Percentiles rank a stretch among this genome's conserved stretches.
Conservation (phyloP, 352 stramenopile genomes). For the Thraustotheca clavata region DNA sequence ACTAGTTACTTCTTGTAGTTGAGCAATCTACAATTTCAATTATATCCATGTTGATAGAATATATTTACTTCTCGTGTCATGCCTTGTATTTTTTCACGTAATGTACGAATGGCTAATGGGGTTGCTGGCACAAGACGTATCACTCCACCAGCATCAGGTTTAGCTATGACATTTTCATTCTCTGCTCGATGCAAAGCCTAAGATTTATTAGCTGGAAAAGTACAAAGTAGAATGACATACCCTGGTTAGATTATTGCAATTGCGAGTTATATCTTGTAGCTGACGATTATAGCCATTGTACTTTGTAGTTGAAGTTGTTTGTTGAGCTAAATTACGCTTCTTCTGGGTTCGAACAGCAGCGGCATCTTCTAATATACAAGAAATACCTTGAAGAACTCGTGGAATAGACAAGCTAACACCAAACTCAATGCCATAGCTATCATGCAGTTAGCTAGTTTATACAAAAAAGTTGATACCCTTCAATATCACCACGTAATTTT, state of each 20-base stretch:
- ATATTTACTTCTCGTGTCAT: constrained; percentile 6
- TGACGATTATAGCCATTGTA: not conserved
- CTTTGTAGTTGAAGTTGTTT: not conserved
- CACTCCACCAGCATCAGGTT: constrained; percentile 4
- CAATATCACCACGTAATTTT: constrained; percentile 4
- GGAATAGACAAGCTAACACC: constrained; percentile 1
- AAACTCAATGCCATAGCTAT: constrained; percentile 16
- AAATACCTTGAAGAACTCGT: not conserved
- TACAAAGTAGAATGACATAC: not conserved
- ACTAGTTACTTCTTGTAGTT: not conserved
- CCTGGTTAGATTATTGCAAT: not conserved
- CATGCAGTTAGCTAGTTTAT: not conserved
- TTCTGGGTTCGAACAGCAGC: not conserved
- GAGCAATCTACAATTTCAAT: not conserved
- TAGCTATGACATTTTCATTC: constrained; percentile 19
- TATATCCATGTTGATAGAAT: not conserved
- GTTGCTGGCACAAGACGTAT: constrained; percentile 13
- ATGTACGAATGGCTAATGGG: not conserved
- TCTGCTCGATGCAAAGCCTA: constrained; percentile 13
- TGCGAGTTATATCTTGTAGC: not conserved
- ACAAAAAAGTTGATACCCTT: constrained; percentile 11
- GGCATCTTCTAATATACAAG: constrained; percentile 1
- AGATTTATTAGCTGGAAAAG: too few species aligned
- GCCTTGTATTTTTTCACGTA: constrained; percentile 14
- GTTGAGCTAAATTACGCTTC: not conserved